Evolutionary conservation across 768 basidiomycete genomes (phyloP), one percentile per base, ranked within the genome.

Genomic region (Artomyces pyxidatus): DNA sequence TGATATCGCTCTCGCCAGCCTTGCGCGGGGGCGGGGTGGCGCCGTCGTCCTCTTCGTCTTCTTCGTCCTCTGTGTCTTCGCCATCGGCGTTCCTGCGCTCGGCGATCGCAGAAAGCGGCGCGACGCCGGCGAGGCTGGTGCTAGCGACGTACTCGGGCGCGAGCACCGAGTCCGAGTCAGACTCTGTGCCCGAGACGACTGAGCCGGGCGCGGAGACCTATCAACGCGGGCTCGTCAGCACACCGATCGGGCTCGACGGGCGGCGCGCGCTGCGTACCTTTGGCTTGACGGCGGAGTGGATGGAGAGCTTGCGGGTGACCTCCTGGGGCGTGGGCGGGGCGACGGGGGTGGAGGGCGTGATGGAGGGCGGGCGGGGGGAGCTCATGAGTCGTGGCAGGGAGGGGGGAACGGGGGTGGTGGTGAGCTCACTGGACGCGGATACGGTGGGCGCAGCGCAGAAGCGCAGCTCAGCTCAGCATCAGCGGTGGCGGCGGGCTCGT

Each of bases 321-420:
- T 94, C 91, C 63, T 90, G 88, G 14, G 84, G 82, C 11, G 90
- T 83, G 7, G 88, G 91, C 4, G 89, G 85, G 12, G 84, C 66
- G 16, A 60, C 68, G n/a, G 70, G 53, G 39, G 55, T 42, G 10
- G 59, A 32, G n/a, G 49, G 45, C 29, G 55, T 48, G 45, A 42
- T 46, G 37, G 47, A 38, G 14, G 28, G 28, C 7, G 14, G 16
- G 46, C 37, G 28, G 30, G 35, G 22, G 23, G n/a, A 11, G 30
- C 19, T 22, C 10, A 6, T 16, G 44, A 16, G 25, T 19, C 1
- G 6, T 25, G 3, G 42, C 8, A 28, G 17, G 42, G 25, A 28
- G 25, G 27, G 42, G 25, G 16, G 25, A 35, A 10, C 9, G 6
- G 17, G 11, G 4, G 42, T n/a, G 17, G 6, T 44, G 42, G 12